phyloP scores from a whole-genome alignment of 768 basidiomycete genomes.

The Lyophyllum semitale region DNA sequence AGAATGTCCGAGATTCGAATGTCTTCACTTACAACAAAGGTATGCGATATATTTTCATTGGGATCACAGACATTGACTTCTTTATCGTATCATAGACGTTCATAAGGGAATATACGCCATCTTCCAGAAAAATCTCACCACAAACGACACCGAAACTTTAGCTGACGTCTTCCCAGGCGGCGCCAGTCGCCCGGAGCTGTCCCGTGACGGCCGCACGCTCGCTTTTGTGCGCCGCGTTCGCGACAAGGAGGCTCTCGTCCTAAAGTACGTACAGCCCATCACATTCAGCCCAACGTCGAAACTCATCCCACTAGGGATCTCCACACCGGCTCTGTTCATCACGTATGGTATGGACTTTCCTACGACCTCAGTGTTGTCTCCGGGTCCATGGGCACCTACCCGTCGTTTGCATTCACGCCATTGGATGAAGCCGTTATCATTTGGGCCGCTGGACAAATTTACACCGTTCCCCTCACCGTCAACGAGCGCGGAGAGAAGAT shows the following conservation, averaged over 20 bases:
- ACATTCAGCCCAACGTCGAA: background rate
- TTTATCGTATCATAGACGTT: slow-evolving; percentile 63
- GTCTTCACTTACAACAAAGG: slow-evolving; percentile 68
- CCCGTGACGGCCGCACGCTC: slow-evolving; percentile 65
- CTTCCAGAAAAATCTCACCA: slow-evolving; percentile 65
- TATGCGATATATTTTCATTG: slow-evolving; percentile 20
- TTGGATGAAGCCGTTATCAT: slow-evolving; percentile 62
- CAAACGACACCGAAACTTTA: slow-evolving; percentile 48
- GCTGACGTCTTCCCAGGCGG: slow-evolving; percentile 66
- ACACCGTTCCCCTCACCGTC: slow-evolving; percentile 55
- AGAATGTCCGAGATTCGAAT: slow-evolving; percentile 58
- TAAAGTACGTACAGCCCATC: slow-evolving; percentile 54
- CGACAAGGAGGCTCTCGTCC: slow-evolving; percentile 71
- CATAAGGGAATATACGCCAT: slow-evolving; percentile 74
- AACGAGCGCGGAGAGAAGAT: slow-evolving; percentile 57
- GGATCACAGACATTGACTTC: background rate
- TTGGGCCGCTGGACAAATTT: slow-evolving; percentile 76
- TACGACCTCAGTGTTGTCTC: slow-evolving; percentile 67
- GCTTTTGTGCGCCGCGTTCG: slow-evolving; percentile 75
- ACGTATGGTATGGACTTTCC: slow-evolving; percentile 69
- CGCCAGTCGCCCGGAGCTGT: slow-evolving; percentile 73
- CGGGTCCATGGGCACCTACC: slow-evolving; percentile 81
- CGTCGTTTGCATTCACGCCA: slow-evolving; percentile 71
- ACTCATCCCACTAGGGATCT: slow-evolving; percentile 52
- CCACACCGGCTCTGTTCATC: slow-evolving; percentile 60